Base-by-base conservation (phyloP, 768 basidiomycete species). In the Trametes cingulata region DNA sequence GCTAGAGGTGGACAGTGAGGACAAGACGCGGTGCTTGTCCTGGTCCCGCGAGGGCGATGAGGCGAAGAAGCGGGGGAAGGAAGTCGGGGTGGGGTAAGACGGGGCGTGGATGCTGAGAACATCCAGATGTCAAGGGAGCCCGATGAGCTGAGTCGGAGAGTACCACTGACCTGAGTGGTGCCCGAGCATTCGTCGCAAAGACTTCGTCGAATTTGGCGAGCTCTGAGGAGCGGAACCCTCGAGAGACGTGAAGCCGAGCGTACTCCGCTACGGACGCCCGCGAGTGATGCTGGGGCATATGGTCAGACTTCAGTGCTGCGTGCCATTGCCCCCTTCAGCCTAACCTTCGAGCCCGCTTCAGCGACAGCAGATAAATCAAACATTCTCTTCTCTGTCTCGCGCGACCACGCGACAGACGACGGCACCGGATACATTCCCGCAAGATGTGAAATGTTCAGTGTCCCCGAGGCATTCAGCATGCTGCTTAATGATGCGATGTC, bases 1-100 rank as follows among this genome's bases (percentile, higher is more conserved):
- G 12, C 69, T 71, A 20, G 80, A 77, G 0, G 78, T 77, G 19
- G 76, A 73, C 29, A 87, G 65, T 13, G 83, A 78, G 39, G 85
- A 80, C 55, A 84, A 59, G 7, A 37, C 46, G 33, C 75, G 59
- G 36, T 61, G 60, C 36, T 22, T 51, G 25, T 43, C 42, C 6
- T 27, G 22, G 33, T n/a, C 29, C 6, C 37, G 19, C 14, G 37
- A 22, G 27, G 69, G 46, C 19, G 67, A 58, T 7, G 68, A 42
- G 9, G 60, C 58, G 63, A 82, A 78, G 48, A 83, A 76, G 4
- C 69, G 65, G 6, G 86, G 86, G 68, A 84, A 87, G 7, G 87
- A 86, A 29, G 79, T 78, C 7, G 85, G 82, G 17, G 87, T 69
- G 8, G 87, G 85, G 66, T 82, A 88, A n/a, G 80, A 71, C 8